Evolutionary conservation across 2,329 filamentous ascomycete genomes (phyloP), one percentile per base, ranked within the genome.

Genomic region (Trichoderma citrinoviride): DNA sequence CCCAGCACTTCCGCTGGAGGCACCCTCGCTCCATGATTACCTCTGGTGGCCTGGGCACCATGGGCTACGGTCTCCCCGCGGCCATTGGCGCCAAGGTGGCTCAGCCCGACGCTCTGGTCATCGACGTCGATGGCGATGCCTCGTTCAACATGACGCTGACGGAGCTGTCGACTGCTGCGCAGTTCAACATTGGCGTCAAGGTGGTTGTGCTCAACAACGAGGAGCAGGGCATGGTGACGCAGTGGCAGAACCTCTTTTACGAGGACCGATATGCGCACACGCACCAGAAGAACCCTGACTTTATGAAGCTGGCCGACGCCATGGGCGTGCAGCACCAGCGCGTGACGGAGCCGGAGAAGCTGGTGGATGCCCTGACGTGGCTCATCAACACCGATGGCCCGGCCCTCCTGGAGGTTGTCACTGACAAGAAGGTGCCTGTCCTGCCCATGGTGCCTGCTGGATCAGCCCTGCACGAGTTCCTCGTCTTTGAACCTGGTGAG

Each of bases 121-220:
- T 98, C 66, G 94, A 98, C 77, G 96, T 98, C 73, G 95, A 99
- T 76, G 95, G 95, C 68, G 95, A 98, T 76, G 95, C 94, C n/a
- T 97, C 93, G 3, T 98, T 99, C 83, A 92, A 92, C 84, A 98
- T 99, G 95, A 98, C 95, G 6, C 84, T 97, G 66, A 97, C 94
- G 1, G 95, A 99, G 81, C 87, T 99, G 61, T 91, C 90, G 52
- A 97, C 94, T 1, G 93, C 93, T 47, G 87, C 91, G 8, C 93
- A 99, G 80, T 98, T 98, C 83, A 91, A 95, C 81, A 97, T 98
- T 76, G 93, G 91, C 69, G 89, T 96, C 78, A 98, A 98, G 85
- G 85, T 98, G 67, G 92, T 98, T 71, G 84, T 98, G 27, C 79
- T 99, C 64, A 98, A 98, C 83, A 99, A 91, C 94, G 79, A 97